These are phyloP conservation scores for Pontederia paniculata DNA, from an alignment of 176 grass and related monocot species.

Conservation along the genomic window DNA sequence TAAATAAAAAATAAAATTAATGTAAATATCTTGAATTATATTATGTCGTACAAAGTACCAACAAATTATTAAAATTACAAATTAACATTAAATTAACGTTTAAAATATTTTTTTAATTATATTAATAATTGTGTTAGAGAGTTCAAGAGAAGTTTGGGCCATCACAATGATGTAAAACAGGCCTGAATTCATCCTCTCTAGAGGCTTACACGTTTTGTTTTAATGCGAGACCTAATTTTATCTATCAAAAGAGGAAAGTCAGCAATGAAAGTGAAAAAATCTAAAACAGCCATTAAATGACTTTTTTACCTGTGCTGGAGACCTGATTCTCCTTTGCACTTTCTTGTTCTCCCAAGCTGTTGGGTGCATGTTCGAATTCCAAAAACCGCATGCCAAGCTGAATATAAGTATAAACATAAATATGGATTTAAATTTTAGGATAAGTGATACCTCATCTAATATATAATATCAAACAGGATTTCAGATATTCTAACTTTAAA, in stretches of 20 bases:
- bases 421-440: too few species aligned
- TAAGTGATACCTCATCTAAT: too few species aligned
- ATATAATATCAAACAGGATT: too few species aligned
- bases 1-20: too few species aligned
- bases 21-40: too few species aligned
- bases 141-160: constrained; percentile 94
- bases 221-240: constrained; percentile 49
- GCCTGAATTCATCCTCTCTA: constrained; percentile 99
- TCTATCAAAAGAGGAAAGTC: constrained; percentile 23
- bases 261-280: neutral
- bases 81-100: too few species aligned
- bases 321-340: constrained; percentile 96
- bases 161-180: constrained; percentile 96
- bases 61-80: too few species aligned
- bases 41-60: too few species aligned
- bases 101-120: too few species aligned
- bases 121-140: constrained; percentile 74
- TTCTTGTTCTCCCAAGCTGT: constrained; percentile 97
- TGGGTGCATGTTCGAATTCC: constrained; percentile 91
- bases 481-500: too few species aligned
- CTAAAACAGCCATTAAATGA: neutral
- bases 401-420: too few species aligned
- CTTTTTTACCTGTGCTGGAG: constrained; percentile 70
- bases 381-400: too few species aligned
- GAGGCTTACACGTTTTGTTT: constrained; percentile 74